A percentile compares a stretch with the other conserved stretches of the same genome.
Conservation (phyloP, 768 basidiomycete genomes). For the Russula vinacea region DNA sequence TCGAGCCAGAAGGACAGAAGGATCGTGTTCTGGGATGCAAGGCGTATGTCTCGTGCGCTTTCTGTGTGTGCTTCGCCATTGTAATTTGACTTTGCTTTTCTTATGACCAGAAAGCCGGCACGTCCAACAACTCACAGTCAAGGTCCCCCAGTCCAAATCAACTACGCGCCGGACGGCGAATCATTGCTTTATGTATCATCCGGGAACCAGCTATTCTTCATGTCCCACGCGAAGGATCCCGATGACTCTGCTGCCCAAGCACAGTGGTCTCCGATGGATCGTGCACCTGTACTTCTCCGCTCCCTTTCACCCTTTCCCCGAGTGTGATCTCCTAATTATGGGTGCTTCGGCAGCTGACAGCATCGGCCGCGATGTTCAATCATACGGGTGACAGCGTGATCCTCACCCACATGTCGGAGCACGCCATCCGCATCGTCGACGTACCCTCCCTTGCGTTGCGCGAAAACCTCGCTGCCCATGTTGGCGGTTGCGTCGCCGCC, state of each 20-base stretch:
- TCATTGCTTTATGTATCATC: slow-evolving; percentile 61
- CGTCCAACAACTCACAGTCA: slow-evolving; percentile 56
- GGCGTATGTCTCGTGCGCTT: slow-evolving; percentile 50
- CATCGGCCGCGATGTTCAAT: slow-evolving; percentile 72
- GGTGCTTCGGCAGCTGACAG: slow-evolving; percentile 42
- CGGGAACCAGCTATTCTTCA: slow-evolving; percentile 57
- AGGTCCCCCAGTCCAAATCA: slow-evolving; percentile 60
- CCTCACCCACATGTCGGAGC: slow-evolving; percentile 59
- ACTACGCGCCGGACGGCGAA: slow-evolving; percentile 70
- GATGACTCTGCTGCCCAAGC: slow-evolving; percentile 49
- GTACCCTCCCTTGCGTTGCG: slow-evolving; percentile 59
- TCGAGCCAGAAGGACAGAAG: slow-evolving; percentile 72
- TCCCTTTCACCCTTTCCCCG: slow-evolving; percentile 8
- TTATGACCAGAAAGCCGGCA: slow-evolving; percentile 59
- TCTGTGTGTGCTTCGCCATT: background rate
- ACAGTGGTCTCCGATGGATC: slow-evolving; percentile 44
- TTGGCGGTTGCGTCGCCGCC: slow-evolving; percentile 73
- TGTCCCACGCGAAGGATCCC: slow-evolving; percentile 53
- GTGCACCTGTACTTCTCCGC: slow-evolving; percentile 18
- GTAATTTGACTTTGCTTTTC: background rate
- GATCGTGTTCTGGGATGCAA: slow-evolving; percentile 81
- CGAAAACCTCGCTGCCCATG: slow-evolving; percentile 69
- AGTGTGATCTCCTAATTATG: background rate
- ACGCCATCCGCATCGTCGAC: slow-evolving; percentile 64
- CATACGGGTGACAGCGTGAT: slow-evolving; percentile 71